These are phyloP conservation scores for Drechslerella stenobrocha DNA, from an alignment of 2,329 filamentous ascomycete genomes.

Conservation along the genomic window DNA sequence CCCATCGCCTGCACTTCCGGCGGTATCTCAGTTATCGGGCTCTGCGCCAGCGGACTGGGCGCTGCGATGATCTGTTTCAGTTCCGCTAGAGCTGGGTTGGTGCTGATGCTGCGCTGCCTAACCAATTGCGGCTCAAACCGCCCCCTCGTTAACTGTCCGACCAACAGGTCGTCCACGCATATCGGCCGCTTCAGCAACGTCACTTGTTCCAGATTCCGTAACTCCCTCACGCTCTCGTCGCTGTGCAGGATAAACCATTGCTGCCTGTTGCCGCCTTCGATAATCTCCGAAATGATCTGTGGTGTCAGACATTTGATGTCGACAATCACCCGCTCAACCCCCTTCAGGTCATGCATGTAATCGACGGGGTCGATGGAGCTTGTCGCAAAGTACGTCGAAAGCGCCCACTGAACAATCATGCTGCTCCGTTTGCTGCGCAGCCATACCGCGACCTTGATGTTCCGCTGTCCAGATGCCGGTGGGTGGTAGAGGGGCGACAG, in stretches of 20 bases:
- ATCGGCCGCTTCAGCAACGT: constrained; percentile 34
- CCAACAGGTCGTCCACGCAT: constrained; percentile 36
- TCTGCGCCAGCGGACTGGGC: constrained; percentile 37
- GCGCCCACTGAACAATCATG: constrained; percentile 38
- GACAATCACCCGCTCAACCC: constrained; percentile 31
- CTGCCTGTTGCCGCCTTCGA: constrained; percentile 16
- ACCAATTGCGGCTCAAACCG: constrained; percentile 17
- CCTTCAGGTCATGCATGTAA: constrained; percentile 13
- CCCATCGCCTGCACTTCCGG: constrained; percentile 28
- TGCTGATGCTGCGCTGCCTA: constrained; percentile 20
- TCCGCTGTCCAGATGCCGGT: constrained; percentile 24
- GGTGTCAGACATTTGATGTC: constrained; percentile 44
- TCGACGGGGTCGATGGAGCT: constrained; percentile 22
- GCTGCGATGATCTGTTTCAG: constrained; percentile 35
- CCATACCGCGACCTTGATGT: constrained; percentile 42
- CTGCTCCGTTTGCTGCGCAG: constrained; percentile 39
- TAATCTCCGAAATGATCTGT: constrained; percentile 37
- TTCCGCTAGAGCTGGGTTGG: constrained; percentile 38
- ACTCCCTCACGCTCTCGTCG: constrained; percentile 36
- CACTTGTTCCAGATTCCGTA: constrained; percentile 37
- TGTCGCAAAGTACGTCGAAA: constrained; percentile 29
- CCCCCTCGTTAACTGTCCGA: constrained; percentile 35
- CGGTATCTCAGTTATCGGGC: constrained; percentile 39
- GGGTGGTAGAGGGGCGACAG: constrained; percentile 21
- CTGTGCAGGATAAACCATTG: constrained; percentile 41